Evolutionary conservation across 2,329 filamentous ascomycete genomes (phyloP).

Genomic region (Scleromitrula shiraiana): DNA sequence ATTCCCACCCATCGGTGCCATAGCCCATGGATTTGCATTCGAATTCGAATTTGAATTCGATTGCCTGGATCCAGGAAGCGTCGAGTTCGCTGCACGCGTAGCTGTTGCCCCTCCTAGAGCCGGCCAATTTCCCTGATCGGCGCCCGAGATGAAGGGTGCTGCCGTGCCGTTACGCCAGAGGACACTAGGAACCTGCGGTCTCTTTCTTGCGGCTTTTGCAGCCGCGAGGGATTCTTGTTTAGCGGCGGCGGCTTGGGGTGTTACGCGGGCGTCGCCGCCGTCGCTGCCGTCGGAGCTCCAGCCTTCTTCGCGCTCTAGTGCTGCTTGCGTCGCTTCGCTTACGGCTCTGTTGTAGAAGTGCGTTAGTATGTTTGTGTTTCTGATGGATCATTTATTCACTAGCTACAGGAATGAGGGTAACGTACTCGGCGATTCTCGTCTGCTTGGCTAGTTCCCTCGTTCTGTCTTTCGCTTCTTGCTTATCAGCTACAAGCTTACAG

Average conservation of each 20-base stretch:
- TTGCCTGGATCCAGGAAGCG: too few species aligned
- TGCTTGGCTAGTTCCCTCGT: constrained; percentile 16
- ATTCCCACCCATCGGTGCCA: too few species aligned
- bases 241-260: background rate
- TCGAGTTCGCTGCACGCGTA: too few species aligned
- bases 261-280: constrained; percentile 7
- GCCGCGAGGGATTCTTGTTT: background rate
- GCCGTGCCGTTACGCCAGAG: background rate
- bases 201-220: background rate
- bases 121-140: too few species aligned
- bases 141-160: too few species aligned
- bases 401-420: background rate
- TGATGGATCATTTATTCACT: background rate
- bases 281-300: constrained; percentile 10
- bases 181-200: background rate
- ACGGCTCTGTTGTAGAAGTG: background rate
- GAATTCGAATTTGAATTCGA: too few species aligned
- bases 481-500: constrained; percentile 29
- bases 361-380: background rate
- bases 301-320: constrained; percentile 4
- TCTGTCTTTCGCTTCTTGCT: constrained; percentile 8
- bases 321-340: constrained; percentile 3
- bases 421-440: constrained; percentile 15
- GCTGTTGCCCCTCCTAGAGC: too few species aligned
- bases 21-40: too few species aligned